These are phyloP conservation scores for Raffaelea deltoideospora DNA, from an alignment of 2,329 filamentous ascomycete genomes.

Conservation along the genomic window DNA sequence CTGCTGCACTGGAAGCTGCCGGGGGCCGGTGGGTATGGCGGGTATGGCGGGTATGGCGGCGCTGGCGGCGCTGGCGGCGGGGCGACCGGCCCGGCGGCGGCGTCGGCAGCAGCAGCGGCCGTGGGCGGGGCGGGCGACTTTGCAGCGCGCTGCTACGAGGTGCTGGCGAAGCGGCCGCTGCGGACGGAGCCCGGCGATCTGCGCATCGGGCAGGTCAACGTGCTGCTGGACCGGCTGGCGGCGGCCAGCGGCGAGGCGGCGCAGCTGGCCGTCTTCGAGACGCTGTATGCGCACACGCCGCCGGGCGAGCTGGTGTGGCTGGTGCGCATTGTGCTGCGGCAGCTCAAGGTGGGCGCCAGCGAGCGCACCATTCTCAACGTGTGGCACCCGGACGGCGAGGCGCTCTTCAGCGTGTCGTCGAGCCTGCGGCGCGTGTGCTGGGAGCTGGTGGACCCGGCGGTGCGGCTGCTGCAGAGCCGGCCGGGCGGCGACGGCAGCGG, in stretches of 20 bases:
- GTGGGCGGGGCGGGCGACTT: constrained; percentile 74
- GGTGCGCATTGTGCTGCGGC: constrained; percentile 79
- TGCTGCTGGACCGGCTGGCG: constrained; percentile 64
- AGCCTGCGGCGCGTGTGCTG: constrained; percentile 85
- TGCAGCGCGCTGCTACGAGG: constrained; percentile 73
- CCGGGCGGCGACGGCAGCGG: too few relatives aligned
- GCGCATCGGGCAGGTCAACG: constrained; percentile 82
- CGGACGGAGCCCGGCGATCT: constrained; percentile 58
- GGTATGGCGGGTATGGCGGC: too few relatives aligned
- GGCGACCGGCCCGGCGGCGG: too few relatives aligned
- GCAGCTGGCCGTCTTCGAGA: constrained; percentile 64
- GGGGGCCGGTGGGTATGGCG: too few relatives aligned
- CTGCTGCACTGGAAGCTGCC: constrained; percentile 88
- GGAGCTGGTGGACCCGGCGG: constrained; percentile 64
- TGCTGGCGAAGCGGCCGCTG: constrained; percentile 72
- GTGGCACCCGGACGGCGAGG: constrained; percentile 67
- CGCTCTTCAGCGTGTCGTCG: constrained; percentile 77
- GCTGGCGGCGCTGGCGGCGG: too few relatives aligned
- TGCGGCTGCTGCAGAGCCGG: constrained; percentile 61
- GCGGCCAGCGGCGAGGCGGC: constrained; percentile 65
- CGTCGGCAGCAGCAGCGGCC: too few relatives aligned
- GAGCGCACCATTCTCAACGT: constrained; percentile 77
- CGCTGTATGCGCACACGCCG: constrained; percentile 85
- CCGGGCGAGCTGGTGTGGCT: constrained; percentile 89
- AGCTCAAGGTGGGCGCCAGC: constrained; percentile 59